Conservation (phyloP, 2,329 filamentous ascomycete genomes). For the Fonsecaea erecta region DNA sequence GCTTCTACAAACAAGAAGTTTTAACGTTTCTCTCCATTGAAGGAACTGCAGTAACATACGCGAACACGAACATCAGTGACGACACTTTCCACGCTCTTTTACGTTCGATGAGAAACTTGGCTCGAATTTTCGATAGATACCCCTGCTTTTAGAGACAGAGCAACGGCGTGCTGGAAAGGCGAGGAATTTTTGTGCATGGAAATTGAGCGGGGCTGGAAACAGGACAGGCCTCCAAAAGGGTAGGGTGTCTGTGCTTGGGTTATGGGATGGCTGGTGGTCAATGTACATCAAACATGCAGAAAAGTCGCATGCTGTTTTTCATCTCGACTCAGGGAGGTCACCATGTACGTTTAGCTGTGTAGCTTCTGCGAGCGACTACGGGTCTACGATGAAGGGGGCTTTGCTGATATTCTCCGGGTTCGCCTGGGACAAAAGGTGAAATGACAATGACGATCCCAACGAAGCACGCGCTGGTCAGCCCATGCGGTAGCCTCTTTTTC, state of each 20-base stretch:
- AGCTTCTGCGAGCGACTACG: neutral
- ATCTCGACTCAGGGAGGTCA: slow-evolving; percentile 7
- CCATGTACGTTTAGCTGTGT: slow-evolving; percentile 3
- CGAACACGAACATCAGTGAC: slow-evolving; percentile 1
- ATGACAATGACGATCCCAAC: neutral
- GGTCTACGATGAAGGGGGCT: neutral
- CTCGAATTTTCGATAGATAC: slow-evolving; percentile 31
- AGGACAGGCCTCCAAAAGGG: slow-evolving; percentile 8
- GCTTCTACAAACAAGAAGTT: slow-evolving; percentile 27
- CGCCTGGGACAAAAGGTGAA: slow-evolving; percentile 1
- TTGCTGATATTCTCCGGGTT: neutral
- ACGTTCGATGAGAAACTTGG: neutral
- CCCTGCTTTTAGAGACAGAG: slow-evolving; percentile 31
- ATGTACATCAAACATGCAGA: slow-evolving; percentile 14
- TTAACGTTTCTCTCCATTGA: slow-evolving; percentile 15
- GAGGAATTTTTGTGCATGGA: neutral
- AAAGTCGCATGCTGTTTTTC: slow-evolving; percentile 16
- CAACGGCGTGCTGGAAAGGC: slow-evolving; percentile 9
- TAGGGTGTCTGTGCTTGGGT: slow-evolving; percentile 7
- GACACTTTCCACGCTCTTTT: slow-evolving; percentile 6
- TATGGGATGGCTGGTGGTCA: neutral
- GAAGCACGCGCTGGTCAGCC: neutral
- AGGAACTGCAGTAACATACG: neutral
- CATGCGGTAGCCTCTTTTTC: neutral
- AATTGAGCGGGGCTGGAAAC: slow-evolving; percentile 3